Percentiles rank a stretch among this genome's conserved stretches.
These are phyloP conservation scores for Diaporthe capsici DNA, from an alignment of 2,329 filamentous ascomycete species.

Conservation along the genomic window DNA sequence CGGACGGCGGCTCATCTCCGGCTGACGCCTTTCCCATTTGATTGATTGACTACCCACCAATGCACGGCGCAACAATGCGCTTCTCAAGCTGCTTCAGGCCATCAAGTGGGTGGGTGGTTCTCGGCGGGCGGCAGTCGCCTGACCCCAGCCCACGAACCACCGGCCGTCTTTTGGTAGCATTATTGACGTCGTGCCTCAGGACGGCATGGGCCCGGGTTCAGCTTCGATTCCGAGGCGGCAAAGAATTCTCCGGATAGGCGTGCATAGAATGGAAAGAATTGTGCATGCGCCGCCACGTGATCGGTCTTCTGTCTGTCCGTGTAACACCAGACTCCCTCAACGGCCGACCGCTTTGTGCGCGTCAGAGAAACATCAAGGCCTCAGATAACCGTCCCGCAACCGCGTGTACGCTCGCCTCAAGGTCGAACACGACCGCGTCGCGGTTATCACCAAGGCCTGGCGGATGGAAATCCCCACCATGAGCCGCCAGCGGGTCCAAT, in stretches of 20 bases:
- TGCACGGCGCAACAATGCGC: neutral
- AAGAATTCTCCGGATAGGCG: neutral
- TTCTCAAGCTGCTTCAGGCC: neutral
- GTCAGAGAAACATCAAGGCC: neutral
- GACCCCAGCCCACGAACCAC: constrained; percentile 6
- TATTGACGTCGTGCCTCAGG: neutral
- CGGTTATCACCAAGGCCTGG: neutral
- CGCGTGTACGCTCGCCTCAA: neutral
- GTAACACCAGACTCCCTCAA: neutral
- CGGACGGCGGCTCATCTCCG: constrained; percentile 31
- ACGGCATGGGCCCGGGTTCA: neutral
- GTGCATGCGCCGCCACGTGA: constrained; percentile 8
- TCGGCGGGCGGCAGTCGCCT: constrained; percentile 6
- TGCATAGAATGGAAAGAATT: constrained; percentile 7
- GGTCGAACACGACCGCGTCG: neutral
- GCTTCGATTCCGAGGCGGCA: neutral
- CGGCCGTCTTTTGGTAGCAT: neutral
- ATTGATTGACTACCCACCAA: neutral
- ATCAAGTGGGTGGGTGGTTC: neutral
- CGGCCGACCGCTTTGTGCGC: neutral
- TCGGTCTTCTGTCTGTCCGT: neutral
- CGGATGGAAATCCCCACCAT: too few species aligned
- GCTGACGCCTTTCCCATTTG: neutral
- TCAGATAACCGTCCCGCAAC: neutral
- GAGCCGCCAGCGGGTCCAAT: neutral